Percentiles rank a stretch among this genome's conserved stretches.
Evolutionary conservation across 768 basidiomycete genomes (phyloP).

Genomic region (Glaciozyma antarctica): DNA sequence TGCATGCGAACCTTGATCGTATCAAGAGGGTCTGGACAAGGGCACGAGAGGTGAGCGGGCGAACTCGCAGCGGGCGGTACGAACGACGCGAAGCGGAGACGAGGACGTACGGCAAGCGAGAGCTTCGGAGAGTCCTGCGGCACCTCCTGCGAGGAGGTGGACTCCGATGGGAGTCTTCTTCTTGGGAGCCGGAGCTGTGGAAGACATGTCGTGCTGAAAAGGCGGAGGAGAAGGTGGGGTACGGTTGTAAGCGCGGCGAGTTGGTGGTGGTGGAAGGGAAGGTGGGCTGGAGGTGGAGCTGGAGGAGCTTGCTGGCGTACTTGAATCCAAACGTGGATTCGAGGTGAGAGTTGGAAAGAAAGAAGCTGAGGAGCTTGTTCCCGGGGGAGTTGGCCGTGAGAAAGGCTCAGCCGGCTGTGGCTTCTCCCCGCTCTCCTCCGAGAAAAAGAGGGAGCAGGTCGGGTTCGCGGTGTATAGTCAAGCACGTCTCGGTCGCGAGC

Average conservation of each 20-base stretch:
- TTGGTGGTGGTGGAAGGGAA: neutral
- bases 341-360: too few species aligned
- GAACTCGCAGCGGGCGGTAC: neutral
- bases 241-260: neutral
- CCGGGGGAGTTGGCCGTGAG: too few species aligned
- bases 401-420: too few species aligned
- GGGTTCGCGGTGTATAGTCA: too few species aligned
- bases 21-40: slow-evolving; percentile 49
- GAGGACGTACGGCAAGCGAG: slow-evolving; percentile 41
- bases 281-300: neutral
- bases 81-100: neutral
- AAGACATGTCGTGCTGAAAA: neutral
- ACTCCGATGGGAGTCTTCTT: slow-evolving; percentile 43
- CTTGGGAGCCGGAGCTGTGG: slow-evolving; percentile 24
- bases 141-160: slow-evolving; percentile 88
- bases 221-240: neutral
- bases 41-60: slow-evolving; percentile 12
- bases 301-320: neutral
- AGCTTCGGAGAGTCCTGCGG: slow-evolving; percentile 88
- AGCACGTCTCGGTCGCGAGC: too few species aligned
- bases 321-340: too few species aligned
- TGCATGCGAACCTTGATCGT: slow-evolving; percentile 99
- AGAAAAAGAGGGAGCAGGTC: too few species aligned
- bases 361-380: neutral
- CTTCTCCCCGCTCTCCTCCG: too few species aligned